phyloP scores from a whole-genome alignment of 2,329 filamentous ascomycete genomes.

The Curvularia eragrostidis region DNA sequence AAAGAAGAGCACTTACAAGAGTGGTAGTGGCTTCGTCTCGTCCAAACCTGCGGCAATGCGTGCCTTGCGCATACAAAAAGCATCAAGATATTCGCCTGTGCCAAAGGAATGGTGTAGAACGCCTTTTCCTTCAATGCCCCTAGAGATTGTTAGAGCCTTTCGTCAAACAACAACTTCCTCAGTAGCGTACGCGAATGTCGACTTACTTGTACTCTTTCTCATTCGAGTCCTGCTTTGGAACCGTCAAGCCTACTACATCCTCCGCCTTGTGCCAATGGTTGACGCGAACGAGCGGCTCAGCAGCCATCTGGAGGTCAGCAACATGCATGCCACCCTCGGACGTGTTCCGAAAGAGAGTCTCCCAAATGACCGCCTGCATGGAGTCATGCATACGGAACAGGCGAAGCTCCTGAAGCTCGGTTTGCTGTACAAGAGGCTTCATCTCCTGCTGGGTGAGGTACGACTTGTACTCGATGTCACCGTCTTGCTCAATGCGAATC shows the following conservation, averaged over 20 bases:
- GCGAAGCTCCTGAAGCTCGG: slow-evolving; percentile 36
- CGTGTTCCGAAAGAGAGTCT: slow-evolving; percentile 38
- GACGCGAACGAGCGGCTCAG: slow-evolving; percentile 34
- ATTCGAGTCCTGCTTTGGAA: slow-evolving; percentile 21
- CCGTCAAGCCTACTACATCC: slow-evolving; percentile 31
- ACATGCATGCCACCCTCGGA: slow-evolving; percentile 27
- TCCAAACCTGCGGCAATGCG: slow-evolving; percentile 37
- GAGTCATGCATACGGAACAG: slow-evolving; percentile 38
- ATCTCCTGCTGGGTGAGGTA: slow-evolving; percentile 36
- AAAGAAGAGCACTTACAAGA: slow-evolving; percentile 18
- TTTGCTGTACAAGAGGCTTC: slow-evolving; percentile 33
- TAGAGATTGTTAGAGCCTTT: slow-evolving; percentile 12
- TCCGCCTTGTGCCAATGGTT: slow-evolving; percentile 32
- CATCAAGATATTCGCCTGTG: slow-evolving; percentile 46
- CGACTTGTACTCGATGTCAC: slow-evolving; percentile 18
- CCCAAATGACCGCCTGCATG: slow-evolving; percentile 40
- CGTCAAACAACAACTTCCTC: not conserved
- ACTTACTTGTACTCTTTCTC: slow-evolving; percentile 36
- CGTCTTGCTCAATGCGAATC: slow-evolving; percentile 24
- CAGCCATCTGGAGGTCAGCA: slow-evolving; percentile 40
- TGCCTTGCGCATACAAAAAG: slow-evolving; percentile 40
- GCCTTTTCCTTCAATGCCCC: slow-evolving; percentile 40
- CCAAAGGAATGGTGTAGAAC: slow-evolving; percentile 37
- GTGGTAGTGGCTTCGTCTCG: slow-evolving; percentile 29
- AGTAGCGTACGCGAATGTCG: too few species aligned